Base-by-base conservation (phyloP, 2,329 filamentous ascomycete species). In the Huntiella moniliformis region DNA sequence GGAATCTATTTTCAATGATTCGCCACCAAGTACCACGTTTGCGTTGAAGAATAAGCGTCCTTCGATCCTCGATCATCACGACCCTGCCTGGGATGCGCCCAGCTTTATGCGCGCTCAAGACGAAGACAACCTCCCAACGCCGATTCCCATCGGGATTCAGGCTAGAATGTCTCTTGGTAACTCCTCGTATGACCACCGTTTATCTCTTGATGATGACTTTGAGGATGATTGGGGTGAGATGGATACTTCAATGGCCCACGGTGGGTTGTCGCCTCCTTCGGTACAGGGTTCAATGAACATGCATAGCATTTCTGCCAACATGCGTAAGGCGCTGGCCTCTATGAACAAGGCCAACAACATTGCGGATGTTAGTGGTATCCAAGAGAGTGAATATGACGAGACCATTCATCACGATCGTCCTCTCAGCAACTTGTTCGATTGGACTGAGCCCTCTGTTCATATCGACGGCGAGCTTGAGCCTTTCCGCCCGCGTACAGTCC, bases 1-100 rank as follows among this genome's bases (percentile, higher is more conserved):
- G 42, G 81, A 86, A 56, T 82, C 76, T 17, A 82, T 86, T 66
- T 87, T 86, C 59, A 81, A 87, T 60, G 82, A 87, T 54, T 83
- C 80, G 11, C 79, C 78, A 33, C 72, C 74, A 5, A 72, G 69
- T 56, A 70, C 71, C 1, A 79, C 79, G 42, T 66, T 73, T 40
- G 28, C 34, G 12, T 17, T 15, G 11, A 41, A 41, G 31, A 39
- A 45, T 7, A 50, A 50, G 41, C 44, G 48, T 18, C 48, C 44
- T 6, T 50, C 48, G 10, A 50, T 50, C 28, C 39, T 50, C 13
- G 40, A 42, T 18, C 40, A 34, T 28, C 44, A 41, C 7, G 48
- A 50, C 22, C 48, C 48, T 5, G 48, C 48, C 5, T 50, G 48
- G 48, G 48, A 50, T 33, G 48, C 48, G 12, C 48, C 48, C 2